Conservation (phyloP, 345 rosid genomes). For the Heritiera fomes region DNA sequence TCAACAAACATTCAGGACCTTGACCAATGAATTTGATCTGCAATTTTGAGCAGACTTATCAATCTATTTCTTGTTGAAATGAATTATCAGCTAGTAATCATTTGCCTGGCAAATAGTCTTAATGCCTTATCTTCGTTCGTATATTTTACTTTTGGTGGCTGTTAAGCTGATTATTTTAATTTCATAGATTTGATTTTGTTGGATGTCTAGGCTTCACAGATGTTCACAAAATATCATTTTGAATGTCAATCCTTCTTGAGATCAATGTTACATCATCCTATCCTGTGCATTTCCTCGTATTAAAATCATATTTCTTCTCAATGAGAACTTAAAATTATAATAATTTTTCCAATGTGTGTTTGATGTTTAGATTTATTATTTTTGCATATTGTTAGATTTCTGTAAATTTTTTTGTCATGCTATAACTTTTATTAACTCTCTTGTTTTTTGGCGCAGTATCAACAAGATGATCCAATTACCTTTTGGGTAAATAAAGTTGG, state of each 20-base stretch:
- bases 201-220: neutral
- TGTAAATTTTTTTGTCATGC: neutral
- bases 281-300: neutral
- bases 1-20: neutral
- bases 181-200: neutral
- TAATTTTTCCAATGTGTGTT: neutral
- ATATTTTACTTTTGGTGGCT: neutral
- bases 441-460: conserved; percentile 60
- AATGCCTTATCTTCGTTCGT: neutral
- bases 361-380: neutral
- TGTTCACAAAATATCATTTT: neutral
- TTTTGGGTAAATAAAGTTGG: conserved; percentile 99
- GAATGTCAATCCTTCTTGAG: neutral
- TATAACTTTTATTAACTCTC: neutral
- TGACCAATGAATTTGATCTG: neutral
- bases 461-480: conserved; percentile 70
- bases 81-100: neutral
- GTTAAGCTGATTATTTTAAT: neutral
- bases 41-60: neutral
- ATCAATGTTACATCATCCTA: neutral
- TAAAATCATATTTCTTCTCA: neutral
- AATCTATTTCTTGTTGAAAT: neutral
- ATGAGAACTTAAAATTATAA: neutral
- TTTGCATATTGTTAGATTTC: neutral
- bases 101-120: neutral